phyloP scores from a whole-genome alignment of 768 basidiomycete species.

The Lentinula lateritia region DNA sequence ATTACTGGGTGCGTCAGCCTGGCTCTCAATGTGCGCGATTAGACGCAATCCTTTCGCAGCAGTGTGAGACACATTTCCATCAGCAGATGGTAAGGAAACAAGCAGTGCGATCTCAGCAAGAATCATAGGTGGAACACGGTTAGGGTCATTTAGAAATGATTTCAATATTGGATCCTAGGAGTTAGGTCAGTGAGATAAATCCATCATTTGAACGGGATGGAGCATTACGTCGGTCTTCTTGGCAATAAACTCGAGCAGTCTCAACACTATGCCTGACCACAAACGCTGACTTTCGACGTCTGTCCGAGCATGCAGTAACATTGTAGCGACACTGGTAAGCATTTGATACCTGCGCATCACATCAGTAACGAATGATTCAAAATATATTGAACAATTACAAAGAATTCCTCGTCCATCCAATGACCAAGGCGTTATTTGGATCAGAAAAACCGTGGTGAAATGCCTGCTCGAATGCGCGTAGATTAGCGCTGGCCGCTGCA shows the following conservation, averaged over 20 bases:
- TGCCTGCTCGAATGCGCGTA: slow-evolving; percentile 36
- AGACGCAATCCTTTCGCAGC: slow-evolving; percentile 68
- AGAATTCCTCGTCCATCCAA: slow-evolving; percentile 23
- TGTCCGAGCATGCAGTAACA: slow-evolving; percentile 52
- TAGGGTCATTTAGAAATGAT: slow-evolving; percentile 43
- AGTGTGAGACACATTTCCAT: slow-evolving; percentile 57
- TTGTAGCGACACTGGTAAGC: slow-evolving; percentile 46
- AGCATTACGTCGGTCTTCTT: slow-evolving; percentile 39
- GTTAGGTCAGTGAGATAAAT: not conserved
- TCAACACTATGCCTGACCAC: slow-evolving; percentile 62
- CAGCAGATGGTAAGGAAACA: slow-evolving; percentile 64
- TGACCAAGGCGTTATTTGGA: slow-evolving; percentile 17
- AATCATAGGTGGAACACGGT: slow-evolving; percentile 58
- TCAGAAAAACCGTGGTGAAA: slow-evolving; percentile 37
- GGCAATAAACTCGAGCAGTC: slow-evolving; percentile 52
- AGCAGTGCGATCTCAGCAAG: slow-evolving; percentile 71
- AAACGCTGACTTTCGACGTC: slow-evolving; percentile 61
- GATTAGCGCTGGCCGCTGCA: slow-evolving; percentile 46
- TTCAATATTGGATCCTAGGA: slow-evolving; percentile 16
- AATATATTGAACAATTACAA: not conserved
- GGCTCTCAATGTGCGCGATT: slow-evolving; percentile 61
- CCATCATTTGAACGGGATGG: not conserved
- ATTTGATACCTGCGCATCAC: slow-evolving; percentile 13
- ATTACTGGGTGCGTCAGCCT: slow-evolving; percentile 50
- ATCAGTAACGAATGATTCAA: not conserved